Conservation (phyloP, 257 asterid species). For the Salvia hispanica region DNA sequence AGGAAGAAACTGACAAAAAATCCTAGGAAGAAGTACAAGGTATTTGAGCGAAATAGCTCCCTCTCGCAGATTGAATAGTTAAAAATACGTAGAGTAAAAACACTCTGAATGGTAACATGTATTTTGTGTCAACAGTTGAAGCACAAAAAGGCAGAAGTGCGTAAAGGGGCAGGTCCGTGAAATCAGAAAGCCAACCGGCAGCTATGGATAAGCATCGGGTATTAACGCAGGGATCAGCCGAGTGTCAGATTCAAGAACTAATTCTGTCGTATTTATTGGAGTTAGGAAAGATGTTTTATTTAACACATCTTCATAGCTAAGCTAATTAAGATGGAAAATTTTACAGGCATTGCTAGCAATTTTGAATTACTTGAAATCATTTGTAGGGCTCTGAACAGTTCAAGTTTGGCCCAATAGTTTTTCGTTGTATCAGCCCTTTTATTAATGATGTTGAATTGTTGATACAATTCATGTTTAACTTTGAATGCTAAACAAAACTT, state of each 20-base stretch:
- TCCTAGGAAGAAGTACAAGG: constrained; percentile 94
- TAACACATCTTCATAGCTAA: too few relatives aligned
- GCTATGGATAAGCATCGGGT: constrained; percentile 81
- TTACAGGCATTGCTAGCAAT: constrained; percentile 15
- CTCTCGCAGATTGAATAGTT: not conserved
- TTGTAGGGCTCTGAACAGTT: too few relatives aligned
- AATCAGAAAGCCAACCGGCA: constrained; percentile 55
- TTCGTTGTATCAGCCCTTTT: not conserved
- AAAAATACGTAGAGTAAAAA: not conserved
- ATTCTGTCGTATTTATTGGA: not conserved
- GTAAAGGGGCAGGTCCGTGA: constrained; percentile 75
- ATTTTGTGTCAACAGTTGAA: constrained; percentile 53
- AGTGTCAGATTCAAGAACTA: constrained; percentile 68
- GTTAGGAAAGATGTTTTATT: not conserved
- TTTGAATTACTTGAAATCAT: not conserved
- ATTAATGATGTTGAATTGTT: too few relatives aligned
- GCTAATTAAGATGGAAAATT: too few relatives aligned
- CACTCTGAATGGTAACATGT: not conserved
- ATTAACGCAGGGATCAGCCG: constrained; percentile 65
- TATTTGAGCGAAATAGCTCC: constrained; percentile 30
- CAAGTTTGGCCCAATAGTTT: too few relatives aligned
- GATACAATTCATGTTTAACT: too few relatives aligned
- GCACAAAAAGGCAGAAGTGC: constrained; percentile 56
- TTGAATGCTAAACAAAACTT: too few relatives aligned
- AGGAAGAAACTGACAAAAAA: constrained; percentile 73